Evolutionary conservation across 768 basidiomycete species (phyloP), one percentile per base, ranked within the genome.

Genomic region (Suillus spraguei): DNA sequence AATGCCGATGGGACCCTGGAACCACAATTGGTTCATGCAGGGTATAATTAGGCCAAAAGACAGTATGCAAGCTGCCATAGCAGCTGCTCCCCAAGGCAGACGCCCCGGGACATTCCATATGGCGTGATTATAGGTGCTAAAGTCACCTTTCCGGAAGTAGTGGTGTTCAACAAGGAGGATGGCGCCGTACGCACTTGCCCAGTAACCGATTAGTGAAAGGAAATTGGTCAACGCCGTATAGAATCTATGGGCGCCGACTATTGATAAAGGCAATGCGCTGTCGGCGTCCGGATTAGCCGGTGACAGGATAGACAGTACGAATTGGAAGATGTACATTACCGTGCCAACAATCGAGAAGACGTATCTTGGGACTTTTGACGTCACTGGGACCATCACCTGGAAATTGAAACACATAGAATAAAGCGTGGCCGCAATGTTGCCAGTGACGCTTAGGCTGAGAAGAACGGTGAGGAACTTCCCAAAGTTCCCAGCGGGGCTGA

Each of bases 391-490:
- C 68, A 88, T 81, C 1, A 89, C 81, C 70, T 94, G 92, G 66
- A 92, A 78, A 70, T 86, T 88, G 63, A 94, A 81, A 66, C 87
- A 85, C 63, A 90, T 84, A 50, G 89, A 92, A 74, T 97, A 97
- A 65, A 94, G 87, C 7, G 91, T 90, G 3, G 88, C 85, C 1
- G 92, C 90, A 52, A 92, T 89, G 76, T 95, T 95, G 3, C 85
- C 91, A 2, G 87, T 86, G 14, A 93, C 86, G 63, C 87, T 88
- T 36, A 95, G 76, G n/a, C 88, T 86, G 66, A 94, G 80, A 61
- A 95, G 71, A 33, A 90, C 89, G 0, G 88, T 80, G 52, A 92
- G 77, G 74, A 91, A 85, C 66, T 90, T 90, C 1, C 90, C 86
- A 73, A 91, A 91, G 38, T 81, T 81, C 1, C 86, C 85, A 1